These are phyloP conservation scores for Geum urbanum DNA, from an alignment of 306 rosid species.

Conservation along the genomic window DNA sequence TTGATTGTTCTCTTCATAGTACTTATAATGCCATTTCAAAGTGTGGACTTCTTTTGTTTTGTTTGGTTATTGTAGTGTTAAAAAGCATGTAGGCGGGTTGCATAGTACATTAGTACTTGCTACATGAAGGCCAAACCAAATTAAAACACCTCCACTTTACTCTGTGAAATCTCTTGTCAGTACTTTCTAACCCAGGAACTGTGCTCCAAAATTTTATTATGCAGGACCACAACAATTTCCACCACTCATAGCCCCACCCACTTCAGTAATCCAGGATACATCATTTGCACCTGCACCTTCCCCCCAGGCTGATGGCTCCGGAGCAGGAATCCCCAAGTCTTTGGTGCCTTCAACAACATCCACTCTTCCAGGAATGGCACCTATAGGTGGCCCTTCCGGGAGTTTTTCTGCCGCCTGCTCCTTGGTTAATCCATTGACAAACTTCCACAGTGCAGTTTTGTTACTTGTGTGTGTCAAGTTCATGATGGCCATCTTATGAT, in stretches of 20 bases:
- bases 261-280: constrained; percentile 47
- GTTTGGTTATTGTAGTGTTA: neutral
- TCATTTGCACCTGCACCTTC: constrained; percentile 66
- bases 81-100: constrained; percentile 11
- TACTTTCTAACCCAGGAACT: neutral
- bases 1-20: neutral
- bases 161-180: neutral
- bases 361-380: constrained; percentile 54
- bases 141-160: neutral
- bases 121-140: neutral
- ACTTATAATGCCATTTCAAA: neutral
- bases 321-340: constrained; percentile 35
- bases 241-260: constrained; percentile 73
- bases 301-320: constrained; percentile 48
- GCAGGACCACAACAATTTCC: constrained; percentile 80
- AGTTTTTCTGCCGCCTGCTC: constrained; percentile 59
- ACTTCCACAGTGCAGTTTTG: constrained; percentile 35
- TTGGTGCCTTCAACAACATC: constrained; percentile 49
- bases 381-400: constrained; percentile 62
- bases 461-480: constrained; percentile 40
- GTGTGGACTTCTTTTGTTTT: neutral
- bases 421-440: constrained; percentile 47
- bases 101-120: neutral
- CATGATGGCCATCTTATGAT: constrained; percentile 40
- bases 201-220: constrained; percentile 21